phyloP scores from a whole-genome alignment of 139 green algal species.

The Auxenochlorella protothecoides region DNA sequence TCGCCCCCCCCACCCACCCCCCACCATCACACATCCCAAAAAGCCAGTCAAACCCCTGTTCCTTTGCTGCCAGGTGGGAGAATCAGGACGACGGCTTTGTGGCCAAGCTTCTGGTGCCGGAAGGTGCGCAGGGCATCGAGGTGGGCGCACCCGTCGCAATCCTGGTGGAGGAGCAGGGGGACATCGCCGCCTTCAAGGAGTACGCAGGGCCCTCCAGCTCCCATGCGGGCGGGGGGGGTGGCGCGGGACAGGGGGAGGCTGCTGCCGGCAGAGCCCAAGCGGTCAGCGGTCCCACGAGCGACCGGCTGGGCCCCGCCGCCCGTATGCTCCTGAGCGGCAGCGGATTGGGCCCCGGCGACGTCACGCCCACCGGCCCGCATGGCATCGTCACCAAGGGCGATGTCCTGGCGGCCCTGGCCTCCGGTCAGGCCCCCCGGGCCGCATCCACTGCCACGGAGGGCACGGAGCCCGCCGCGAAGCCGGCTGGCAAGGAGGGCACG shows the following conservation, averaged over 20 bases:
- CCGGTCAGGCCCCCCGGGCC: neutral
- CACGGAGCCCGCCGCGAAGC: too few species aligned
- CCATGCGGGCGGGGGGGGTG: neutral
- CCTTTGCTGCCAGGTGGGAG: conserved; percentile 26
- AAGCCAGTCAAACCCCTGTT: too few species aligned
- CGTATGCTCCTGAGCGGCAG: conserved; percentile 38
- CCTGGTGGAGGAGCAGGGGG: conserved; percentile 70
- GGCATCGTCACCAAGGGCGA: conserved; percentile 83
- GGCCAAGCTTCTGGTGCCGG: conserved; percentile 54
- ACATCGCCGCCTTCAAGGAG: conserved; percentile 54
- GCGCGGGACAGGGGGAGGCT: too few species aligned
- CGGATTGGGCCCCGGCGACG: conserved; percentile 22
- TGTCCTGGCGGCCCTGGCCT: conserved; percentile 62
- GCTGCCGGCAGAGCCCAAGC: too few species aligned
- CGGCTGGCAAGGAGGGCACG: too few species aligned
- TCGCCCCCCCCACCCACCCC: too few species aligned
- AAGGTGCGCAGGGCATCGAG: conserved; percentile 47
- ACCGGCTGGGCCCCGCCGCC: conserved; percentile 58
- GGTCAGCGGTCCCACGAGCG: neutral
- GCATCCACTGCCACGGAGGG: too few species aligned
- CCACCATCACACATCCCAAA: too few species aligned
- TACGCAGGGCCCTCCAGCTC: conserved; percentile 17
- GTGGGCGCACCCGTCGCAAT: conserved; percentile 68
- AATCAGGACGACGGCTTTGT: conserved; percentile 73
- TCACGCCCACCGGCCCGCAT: conserved; percentile 55